Evolutionary conservation across 2,329 filamentous ascomycete genomes (phyloP).

Genomic region (Stagonosporopsis rhizophila): DNA sequence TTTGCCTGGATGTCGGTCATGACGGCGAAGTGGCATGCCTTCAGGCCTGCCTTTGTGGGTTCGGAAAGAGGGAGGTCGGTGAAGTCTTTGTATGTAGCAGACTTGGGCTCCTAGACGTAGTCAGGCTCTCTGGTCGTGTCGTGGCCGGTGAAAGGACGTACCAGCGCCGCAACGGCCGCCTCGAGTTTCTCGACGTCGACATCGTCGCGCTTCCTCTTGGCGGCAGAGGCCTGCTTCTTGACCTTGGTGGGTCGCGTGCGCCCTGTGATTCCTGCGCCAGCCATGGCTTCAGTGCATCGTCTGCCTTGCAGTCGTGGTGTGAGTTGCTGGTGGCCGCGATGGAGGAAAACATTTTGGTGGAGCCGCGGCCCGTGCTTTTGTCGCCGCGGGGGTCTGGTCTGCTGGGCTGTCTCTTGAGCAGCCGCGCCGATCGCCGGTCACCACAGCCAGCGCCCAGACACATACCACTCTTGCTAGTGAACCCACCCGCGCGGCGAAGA

Average conservation of each 20-base stretch:
- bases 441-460: neutral
- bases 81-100: conserved; percentile 70
- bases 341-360: conserved; percentile 35
- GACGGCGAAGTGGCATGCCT: conserved; percentile 85
- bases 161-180: conserved; percentile 53
- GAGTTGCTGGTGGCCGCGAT: neutral
- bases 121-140: conserved; percentile 20
- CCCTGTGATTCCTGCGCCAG: conserved; percentile 47
- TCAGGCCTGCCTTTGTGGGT: conserved; percentile 78
- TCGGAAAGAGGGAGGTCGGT: conserved; percentile 84
- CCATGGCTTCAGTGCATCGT: conserved; percentile 32
- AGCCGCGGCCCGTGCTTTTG: conserved; percentile 31
- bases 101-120: conserved; percentile 64
- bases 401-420: too few relatives aligned
- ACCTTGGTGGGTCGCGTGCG: conserved; percentile 60
- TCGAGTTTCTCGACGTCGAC: conserved; percentile 58
- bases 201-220: conserved; percentile 63
- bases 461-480: conserved; percentile 4
- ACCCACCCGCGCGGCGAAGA: too few relatives aligned
- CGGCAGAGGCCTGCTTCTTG: conserved; percentile 60
- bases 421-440: neutral
- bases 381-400: conserved; percentile 31
- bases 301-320: conserved; percentile 1
- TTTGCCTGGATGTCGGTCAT: conserved; percentile 91
- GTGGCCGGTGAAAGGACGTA: conserved; percentile 19